Percentiles rank a stretch among this genome's conserved stretches.
Conservation (phyloP, 495 filamentous ascomycete species). For the Jackrogersella minutella region DNA sequence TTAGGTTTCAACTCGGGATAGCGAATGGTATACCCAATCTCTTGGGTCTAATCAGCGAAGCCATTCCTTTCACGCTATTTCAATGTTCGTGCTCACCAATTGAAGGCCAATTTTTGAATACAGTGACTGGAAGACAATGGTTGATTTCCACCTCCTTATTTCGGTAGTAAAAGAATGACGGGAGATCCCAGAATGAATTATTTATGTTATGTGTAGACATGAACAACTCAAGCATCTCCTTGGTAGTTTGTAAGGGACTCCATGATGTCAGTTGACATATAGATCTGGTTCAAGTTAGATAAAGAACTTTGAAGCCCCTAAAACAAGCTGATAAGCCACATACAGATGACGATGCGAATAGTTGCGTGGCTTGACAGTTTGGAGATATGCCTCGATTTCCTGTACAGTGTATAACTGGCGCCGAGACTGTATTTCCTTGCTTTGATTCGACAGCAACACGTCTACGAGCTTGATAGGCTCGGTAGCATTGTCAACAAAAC, state of each 20-base stretch:
- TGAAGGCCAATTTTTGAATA: slow-evolving; percentile 29
- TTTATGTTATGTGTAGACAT: slow-evolving; percentile 38
- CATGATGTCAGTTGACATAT: slow-evolving; percentile 55
- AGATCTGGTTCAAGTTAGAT: slow-evolving; percentile 45
- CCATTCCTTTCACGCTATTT: neutral
- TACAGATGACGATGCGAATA: slow-evolving; percentile 47
- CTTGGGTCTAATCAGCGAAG: slow-evolving; percentile 35
- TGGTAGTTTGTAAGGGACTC: slow-evolving; percentile 51
- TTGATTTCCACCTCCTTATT: slow-evolving; percentile 49
- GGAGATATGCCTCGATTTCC: slow-evolving; percentile 24
- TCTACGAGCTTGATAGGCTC: slow-evolving; percentile 42
- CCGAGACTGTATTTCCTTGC: neutral
- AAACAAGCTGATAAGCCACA: slow-evolving; percentile 7
- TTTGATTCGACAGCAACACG: slow-evolving; percentile 20
- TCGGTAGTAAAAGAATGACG: slow-evolving; percentile 53
- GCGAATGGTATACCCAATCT: slow-evolving; percentile 52
- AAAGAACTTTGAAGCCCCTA: neutral
- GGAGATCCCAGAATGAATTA: slow-evolving; percentile 47
- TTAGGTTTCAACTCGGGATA: slow-evolving; percentile 51
- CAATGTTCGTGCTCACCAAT: slow-evolving; percentile 36
- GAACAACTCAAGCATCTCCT: slow-evolving; percentile 46
- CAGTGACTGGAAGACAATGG: slow-evolving; percentile 45
- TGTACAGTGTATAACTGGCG: slow-evolving; percentile 20
- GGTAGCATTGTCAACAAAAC: slow-evolving; percentile 36
- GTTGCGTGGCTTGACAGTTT: neutral